These are phyloP conservation scores for Leccinum rimulosum DNA, from an alignment of 768 basidiomycete genomes.

Conservation along the genomic window DNA sequence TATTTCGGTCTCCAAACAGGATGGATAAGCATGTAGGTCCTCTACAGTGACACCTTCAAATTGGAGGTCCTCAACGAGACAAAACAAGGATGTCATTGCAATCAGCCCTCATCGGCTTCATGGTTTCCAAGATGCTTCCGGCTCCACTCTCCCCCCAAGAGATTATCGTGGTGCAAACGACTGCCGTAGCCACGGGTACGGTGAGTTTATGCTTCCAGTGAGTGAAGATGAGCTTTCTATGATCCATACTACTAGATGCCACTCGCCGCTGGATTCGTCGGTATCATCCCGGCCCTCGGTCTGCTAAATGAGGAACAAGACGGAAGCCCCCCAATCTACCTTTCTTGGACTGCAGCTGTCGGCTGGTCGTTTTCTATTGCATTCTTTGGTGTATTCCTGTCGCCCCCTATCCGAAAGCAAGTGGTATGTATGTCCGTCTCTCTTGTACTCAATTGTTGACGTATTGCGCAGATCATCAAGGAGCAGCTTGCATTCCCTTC, in stretches of 20 bases:
- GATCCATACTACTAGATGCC: slow-evolving; percentile 58
- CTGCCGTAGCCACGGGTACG: slow-evolving; percentile 90
- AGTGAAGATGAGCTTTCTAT: neutral
- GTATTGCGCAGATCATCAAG: slow-evolving; percentile 68
- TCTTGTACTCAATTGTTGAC: slow-evolving; percentile 5
- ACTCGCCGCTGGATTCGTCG: slow-evolving; percentile 84
- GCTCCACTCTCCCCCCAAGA: slow-evolving; percentile 84
- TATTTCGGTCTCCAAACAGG: slow-evolving; percentile 87
- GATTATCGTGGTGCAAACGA: slow-evolving; percentile 92
- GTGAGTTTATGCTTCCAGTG: slow-evolving; percentile 21
- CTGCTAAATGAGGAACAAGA: slow-evolving; percentile 74
- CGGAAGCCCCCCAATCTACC: slow-evolving; percentile 68
- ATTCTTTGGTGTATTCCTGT: slow-evolving; percentile 98
- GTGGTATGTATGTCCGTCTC: slow-evolving; percentile 53
- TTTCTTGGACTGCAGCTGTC: slow-evolving; percentile 72
- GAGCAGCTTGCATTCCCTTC: slow-evolving; percentile 94
- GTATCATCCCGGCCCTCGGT: slow-evolving; percentile 87
- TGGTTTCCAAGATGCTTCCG: slow-evolving; percentile 73
- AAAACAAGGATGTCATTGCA: slow-evolving; percentile 86
- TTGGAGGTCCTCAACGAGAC: neutral
- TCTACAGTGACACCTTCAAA: neutral
- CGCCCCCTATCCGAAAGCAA: slow-evolving; percentile 92
- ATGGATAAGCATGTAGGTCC: slow-evolving; percentile 80
- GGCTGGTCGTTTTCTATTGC: slow-evolving; percentile 90
- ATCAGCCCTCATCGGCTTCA: slow-evolving; percentile 88